Base-by-base conservation (phyloP, 2,329 filamentous ascomycete species). In the Bimuria novae-zelandiae region DNA sequence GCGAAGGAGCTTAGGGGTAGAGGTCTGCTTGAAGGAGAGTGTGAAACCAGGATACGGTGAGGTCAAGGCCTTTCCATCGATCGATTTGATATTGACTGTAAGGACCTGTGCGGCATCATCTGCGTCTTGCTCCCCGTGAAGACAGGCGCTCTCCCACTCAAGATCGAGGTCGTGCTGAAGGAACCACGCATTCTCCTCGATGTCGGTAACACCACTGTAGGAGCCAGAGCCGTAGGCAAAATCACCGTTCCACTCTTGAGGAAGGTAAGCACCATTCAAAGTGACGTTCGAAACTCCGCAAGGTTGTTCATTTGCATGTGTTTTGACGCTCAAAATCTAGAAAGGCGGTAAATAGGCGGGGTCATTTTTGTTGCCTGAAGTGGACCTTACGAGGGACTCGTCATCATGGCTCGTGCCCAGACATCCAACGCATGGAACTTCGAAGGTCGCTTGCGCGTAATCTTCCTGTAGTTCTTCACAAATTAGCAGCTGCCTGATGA, bases 321-420 rank as follows among this genome's bases (percentile, higher is more conserved):
- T 71, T 59, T 69, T 69, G 53, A 79, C 72, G 55, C 71, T 74
- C 56, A 79, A 69, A 47, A 73, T 65, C 77, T 79, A 60, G 52
- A 55, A 55, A 47, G 48, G 37, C 16, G 22, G 66, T 75, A 55
- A 75, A 67, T 57, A 49, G 45, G 42, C 47, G 52, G 33, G 47
- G 57, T 61, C 32, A 59, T 39, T 46, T 61, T 49, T 61, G 70
- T 55, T 68, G 67, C 66, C 68, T 71, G 66, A 64, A 65, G 67
- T 62, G 61, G 64, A 64, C 69, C 72, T 68, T 69, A 75, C 71
- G 49, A 74, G 64, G 47, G 73, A 68, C 60, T 75, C 73, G 73
- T 76, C 73, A 75, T 70, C 68, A 56, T 64, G 64, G 65, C 61
- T 61, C 62, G 67, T 69, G 67, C 73, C 69, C 74, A 75, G 75